Evolutionary conservation across 768 basidiomycete species (phyloP).

Genomic region (Clitopilus hobsonii): DNA sequence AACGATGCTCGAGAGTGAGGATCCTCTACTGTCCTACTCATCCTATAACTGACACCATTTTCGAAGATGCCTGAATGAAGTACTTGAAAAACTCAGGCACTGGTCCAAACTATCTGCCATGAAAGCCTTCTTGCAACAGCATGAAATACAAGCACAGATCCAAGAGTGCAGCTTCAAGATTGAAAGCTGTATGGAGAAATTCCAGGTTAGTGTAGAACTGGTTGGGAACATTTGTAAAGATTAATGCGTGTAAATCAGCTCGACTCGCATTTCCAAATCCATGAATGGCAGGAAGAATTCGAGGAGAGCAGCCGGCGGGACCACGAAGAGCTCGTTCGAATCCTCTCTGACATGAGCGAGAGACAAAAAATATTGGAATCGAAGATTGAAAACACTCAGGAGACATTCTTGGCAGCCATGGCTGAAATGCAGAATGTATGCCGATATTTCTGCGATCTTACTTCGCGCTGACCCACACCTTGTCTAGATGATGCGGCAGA

Average conservation of each 20-base stretch:
- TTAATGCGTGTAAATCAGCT: conserved; percentile 24
- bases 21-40: neutral
- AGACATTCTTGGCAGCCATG: neutral
- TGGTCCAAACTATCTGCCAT: neutral
- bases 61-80: conserved; percentile 11
- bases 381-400: neutral
- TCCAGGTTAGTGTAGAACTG: too few relatives aligned
- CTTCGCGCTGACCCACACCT: neutral
- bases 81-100: neutral
- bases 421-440: neutral
- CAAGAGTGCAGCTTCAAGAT: conserved; percentile 39
- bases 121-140: neutral
- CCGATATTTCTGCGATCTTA: neutral
- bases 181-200: conserved; percentile 38
- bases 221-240: too few relatives aligned
- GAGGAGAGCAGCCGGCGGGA: neutral
- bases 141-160: conserved; percentile 32
- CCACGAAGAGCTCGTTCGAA: neutral
- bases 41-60: neutral
- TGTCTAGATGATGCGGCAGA: neutral
- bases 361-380: neutral
- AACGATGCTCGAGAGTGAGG: conserved; percentile 23
- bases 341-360: neutral
- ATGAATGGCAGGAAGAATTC: conserved; percentile 44
- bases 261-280: conserved; percentile 38